Percentiles rank a stretch among this genome's conserved stretches.
Evolutionary conservation across 2,329 filamentous ascomycete genomes (phyloP).

Genomic region (Alternaria sp.): DNA sequence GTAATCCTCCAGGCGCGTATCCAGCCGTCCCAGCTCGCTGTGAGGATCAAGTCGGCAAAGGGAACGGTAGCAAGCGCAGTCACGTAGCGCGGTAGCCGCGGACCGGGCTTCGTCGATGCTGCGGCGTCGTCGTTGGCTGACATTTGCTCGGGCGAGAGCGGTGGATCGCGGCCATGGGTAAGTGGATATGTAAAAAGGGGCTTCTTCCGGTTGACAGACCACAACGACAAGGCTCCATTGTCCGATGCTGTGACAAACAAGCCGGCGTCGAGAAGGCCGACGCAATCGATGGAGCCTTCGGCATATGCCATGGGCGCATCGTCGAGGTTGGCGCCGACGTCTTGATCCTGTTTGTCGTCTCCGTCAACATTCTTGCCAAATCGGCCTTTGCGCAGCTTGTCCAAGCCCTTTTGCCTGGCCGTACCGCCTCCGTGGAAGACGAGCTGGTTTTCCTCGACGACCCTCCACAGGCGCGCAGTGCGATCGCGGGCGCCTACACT

Average conservation of each 20-base stretch:
- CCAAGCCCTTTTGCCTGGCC: conserved; percentile 48
- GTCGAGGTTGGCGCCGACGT: conserved; percentile 46
- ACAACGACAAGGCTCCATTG: conserved; percentile 84
- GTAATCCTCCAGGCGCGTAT: conserved; percentile 85
- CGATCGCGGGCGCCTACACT: conserved; percentile 90
- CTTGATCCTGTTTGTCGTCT: conserved; percentile 56
- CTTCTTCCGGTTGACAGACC: conserved; percentile 95
- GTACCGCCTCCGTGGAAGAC: conserved; percentile 86
- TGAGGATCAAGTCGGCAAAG: conserved; percentile 88
- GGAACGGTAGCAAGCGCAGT: conserved; percentile 87
- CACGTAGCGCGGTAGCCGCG: conserved; percentile 79
- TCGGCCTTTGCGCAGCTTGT: conserved; percentile 44
- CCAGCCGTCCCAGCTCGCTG: conserved; percentile 92
- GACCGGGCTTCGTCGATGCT: conserved; percentile 54
- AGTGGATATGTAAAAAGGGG: conserved; percentile 79
- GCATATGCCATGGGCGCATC: conserved; percentile 56
- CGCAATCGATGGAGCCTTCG: conserved; percentile 88
- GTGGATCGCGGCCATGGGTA: conserved; percentile 84
- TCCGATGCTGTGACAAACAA: conserved; percentile 94
- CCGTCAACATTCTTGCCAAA: conserved; percentile 41
- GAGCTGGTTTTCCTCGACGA: conserved; percentile 91
- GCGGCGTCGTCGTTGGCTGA: conserved; percentile 70
- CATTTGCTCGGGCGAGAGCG: conserved; percentile 69
- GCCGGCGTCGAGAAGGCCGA: conserved; percentile 86
- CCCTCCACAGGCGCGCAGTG: conserved; percentile 93